phyloP scores from a whole-genome alignment of 495 filamentous ascomycete species.

The Talaromyces liani region DNA sequence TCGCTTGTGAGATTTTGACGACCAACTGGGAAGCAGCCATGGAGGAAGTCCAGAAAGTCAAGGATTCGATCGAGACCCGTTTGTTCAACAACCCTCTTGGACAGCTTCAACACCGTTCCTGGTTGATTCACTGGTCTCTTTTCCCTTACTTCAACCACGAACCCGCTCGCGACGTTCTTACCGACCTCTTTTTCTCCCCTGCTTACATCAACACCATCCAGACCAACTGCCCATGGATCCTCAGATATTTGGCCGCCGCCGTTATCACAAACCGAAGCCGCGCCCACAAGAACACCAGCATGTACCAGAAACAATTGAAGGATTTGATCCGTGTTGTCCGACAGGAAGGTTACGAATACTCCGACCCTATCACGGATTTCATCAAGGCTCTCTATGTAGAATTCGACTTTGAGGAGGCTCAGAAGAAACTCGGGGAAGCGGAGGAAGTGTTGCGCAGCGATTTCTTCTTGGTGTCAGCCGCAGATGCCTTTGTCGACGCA shows the following conservation, averaged over 20 bases:
- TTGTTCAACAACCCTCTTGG: slow-evolving; percentile 93
- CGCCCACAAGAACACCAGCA: slow-evolving; percentile 65
- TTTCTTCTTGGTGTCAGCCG: slow-evolving; percentile 84
- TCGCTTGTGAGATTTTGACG: slow-evolving; percentile 87
- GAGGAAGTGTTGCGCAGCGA: slow-evolving; percentile 88
- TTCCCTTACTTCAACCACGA: slow-evolving; percentile 99
- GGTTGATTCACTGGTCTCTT: slow-evolving; percentile 96
- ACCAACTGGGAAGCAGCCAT: slow-evolving; percentile 93
- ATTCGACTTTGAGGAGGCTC: slow-evolving; percentile 98
- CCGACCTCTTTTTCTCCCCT: slow-evolving; percentile 93
- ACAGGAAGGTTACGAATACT: slow-evolving; percentile 97
- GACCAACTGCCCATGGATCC: slow-evolving; percentile 92
- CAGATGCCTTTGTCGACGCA: slow-evolving; percentile 88
- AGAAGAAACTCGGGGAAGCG: slow-evolving; percentile 81
- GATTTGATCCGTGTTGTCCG: slow-evolving; percentile 89
- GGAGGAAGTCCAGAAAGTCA: slow-evolving; percentile 89
- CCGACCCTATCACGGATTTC: slow-evolving; percentile 91
- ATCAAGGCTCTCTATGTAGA: slow-evolving; percentile 94
- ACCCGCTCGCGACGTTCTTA: slow-evolving; percentile 77
- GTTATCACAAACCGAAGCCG: slow-evolving; percentile 92
- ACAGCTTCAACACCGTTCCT: slow-evolving; percentile 89
- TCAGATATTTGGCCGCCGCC: slow-evolving; percentile 88
- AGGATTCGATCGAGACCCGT: slow-evolving; percentile 83
- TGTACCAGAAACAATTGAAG: slow-evolving; percentile 97
- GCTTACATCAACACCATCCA: slow-evolving; percentile 99